phyloP scores from a whole-genome alignment of 306 rosid genomes.

The Alnus glutinosa region DNA sequence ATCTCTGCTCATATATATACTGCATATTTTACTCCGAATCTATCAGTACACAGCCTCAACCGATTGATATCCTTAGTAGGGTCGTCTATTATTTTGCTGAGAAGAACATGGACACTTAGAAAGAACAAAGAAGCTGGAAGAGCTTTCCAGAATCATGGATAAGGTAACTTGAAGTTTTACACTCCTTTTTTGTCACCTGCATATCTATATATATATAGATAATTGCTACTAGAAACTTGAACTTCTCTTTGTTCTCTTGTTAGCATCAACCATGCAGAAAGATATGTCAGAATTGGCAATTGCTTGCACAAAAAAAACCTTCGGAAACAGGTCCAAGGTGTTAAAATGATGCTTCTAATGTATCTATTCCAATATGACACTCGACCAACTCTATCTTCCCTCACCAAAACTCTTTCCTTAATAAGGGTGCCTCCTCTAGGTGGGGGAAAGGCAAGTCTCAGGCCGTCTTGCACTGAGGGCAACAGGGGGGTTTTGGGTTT shows the following conservation, averaged over 20 bases:
- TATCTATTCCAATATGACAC: background rate
- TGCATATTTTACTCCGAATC: no score
- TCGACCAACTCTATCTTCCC: background rate
- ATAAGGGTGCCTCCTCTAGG: no score
- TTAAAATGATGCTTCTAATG: background rate
- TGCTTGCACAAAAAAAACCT: background rate
- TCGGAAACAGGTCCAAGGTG: background rate
- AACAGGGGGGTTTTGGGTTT: no score
- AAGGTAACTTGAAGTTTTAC: background rate
- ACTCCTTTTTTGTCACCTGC: background rate
- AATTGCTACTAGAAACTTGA: background rate
- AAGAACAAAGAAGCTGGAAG: background rate
- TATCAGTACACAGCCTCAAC: background rate
- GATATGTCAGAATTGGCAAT: background rate
- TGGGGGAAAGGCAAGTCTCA: no score
- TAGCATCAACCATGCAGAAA: background rate
- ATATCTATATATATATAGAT: background rate
- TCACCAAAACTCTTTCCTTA: background rate
- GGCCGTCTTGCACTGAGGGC: no score
- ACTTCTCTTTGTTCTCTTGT: background rate
- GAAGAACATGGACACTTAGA: background rate
- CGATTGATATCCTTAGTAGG: background rate
- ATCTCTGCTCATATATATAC: background rate
- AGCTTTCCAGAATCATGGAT: constrained; percentile 2
- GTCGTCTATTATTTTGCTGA: background rate